A percentile compares a stretch with the other conserved stretches of the same genome.
phyloP scores from a whole-genome alignment of 176 grass and related monocot species.

The Oryza brachyantha region DNA sequence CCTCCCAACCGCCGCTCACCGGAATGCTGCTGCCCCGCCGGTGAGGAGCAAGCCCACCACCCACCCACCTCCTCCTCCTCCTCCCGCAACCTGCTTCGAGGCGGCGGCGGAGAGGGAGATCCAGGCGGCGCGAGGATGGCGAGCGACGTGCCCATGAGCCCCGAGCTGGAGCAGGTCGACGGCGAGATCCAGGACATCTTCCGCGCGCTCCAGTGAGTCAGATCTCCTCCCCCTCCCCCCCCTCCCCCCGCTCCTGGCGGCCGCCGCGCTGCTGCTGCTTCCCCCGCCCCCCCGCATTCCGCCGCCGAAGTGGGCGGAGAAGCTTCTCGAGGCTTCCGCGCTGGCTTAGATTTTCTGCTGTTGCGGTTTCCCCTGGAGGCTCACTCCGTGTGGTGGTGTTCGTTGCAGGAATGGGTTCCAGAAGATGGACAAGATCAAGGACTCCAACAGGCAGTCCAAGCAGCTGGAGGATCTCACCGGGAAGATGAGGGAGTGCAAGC shows the following conservation, averaged over 20 bases:
- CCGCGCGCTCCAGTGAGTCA: slow-evolving; percentile 86
- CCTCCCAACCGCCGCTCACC: slow-evolving; percentile 36
- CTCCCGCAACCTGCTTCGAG: no score
- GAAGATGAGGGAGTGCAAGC: slow-evolving; percentile 97
- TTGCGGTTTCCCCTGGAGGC: not conserved
- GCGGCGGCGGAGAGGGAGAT: slow-evolving; percentile 1
- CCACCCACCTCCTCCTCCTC: no score
- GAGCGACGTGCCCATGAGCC: slow-evolving; percentile 81
- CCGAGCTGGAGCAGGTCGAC: slow-evolving; percentile 87
- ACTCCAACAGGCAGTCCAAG: slow-evolving; percentile 85
- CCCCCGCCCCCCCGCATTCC: not conserved
- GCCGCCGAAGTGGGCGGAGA: not conserved
- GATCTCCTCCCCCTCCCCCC: slow-evolving; percentile 1
- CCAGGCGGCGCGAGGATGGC: slow-evolving; percentile 32
- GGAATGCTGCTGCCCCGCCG: slow-evolving; percentile 28
- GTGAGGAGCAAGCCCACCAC: not conserved
- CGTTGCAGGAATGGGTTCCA: slow-evolving; percentile 92
- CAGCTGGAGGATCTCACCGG: slow-evolving; percentile 90
- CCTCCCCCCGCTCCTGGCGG: not conserved
- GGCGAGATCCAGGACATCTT: slow-evolving; percentile 98
- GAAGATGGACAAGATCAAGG: slow-evolving; percentile 98
- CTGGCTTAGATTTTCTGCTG: slow-evolving; percentile 6
- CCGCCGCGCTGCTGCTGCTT: no score
- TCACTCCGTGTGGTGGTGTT: not conserved
- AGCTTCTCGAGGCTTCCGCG: no score